Base-by-base conservation (phyloP, 345 rosid genomes). In the Physaria fendleri region DNA sequence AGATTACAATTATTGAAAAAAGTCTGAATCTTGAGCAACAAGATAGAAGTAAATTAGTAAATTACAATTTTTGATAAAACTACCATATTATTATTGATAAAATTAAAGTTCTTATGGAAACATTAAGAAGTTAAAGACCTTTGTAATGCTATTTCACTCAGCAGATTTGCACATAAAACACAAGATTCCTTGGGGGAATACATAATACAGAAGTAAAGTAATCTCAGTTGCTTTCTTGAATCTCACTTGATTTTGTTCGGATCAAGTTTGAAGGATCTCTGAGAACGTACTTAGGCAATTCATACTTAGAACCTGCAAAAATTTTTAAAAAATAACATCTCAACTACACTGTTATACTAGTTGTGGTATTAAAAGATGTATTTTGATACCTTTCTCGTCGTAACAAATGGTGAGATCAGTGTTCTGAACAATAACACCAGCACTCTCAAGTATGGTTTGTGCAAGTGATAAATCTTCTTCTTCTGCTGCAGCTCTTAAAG, bases 231-330 rank as follows among this genome's bases (percentile, higher is more conserved):
- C n/a, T n/a, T n/a, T n/a, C n/a, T n/a, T n/a, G n/a, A n/a, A n/a
- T 32, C 8, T 8, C 27, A 48, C 63, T 60, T n/a, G n/a, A 60
- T 21, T 27, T 68, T 27, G 67, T 68, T 16, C 60, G 74, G 74
- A 88, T 85, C 74, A 92, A 71, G 72, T 92, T 92, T 66, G 91
- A 78, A 21, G 95, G 98, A 74, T 88, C 95, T 45, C 97, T 84
- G 74, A 88, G 67, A 35, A 86, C 95, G 55, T 92, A 86, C 75
- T 83, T 92, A 17, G 98, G 98, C 23, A 84, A 74, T 56, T 92
- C 95, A 52, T 92, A 92, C 58, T 84, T 92, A 46, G 95, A 87
- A 65, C 94, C 97, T 92, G 87, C 83, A 65, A 55, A 40, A 10
- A 10, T 14, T n/a, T n/a, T n/a, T n/a, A n/a, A n/a, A n/a, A n/a